These are phyloP conservation scores for Leishmania guyanensis DNA, from an alignment of 208 protist genomes.

Conservation along the genomic window DNA sequence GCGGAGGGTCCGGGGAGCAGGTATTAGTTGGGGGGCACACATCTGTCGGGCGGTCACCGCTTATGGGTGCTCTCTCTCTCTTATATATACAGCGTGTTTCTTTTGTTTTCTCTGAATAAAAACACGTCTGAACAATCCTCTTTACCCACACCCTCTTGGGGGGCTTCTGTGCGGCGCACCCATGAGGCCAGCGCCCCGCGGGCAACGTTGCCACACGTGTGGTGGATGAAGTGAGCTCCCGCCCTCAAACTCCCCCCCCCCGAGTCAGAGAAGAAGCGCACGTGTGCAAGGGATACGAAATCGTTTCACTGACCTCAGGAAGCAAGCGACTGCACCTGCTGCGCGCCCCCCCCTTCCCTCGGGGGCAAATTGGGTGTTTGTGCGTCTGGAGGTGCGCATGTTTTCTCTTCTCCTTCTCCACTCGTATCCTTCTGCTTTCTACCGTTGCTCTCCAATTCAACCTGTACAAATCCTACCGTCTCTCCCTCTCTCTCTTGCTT, in stretches of 20 bases:
- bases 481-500: not conserved
- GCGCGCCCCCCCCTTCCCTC: not conserved
- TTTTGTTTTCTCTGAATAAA: not conserved
- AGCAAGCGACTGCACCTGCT: not conserved
- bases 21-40: not conserved
- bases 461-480: not conserved
- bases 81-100: not conserved
- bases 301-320: not conserved
- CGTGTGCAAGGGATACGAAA: not conserved
- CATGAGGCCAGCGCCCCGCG: not conserved
- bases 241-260: not conserved
- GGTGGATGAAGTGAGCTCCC: not conserved
- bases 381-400: not conserved
- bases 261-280: not conserved
- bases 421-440: not conserved
- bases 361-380: not conserved
- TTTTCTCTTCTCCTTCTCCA: not conserved
- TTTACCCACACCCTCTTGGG: not conserved
- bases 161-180: not conserved
- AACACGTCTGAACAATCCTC: not conserved
- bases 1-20: not conserved
- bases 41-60: not conserved
- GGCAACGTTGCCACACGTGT: not conserved
- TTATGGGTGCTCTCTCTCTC: not conserved
- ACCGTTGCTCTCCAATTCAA: not conserved